A percentile compares a stretch with the other conserved stretches of the same genome.
Evolutionary conservation across 139 green algal species (phyloP).

Genomic region (Auxenochlorella protothecoides): DNA sequence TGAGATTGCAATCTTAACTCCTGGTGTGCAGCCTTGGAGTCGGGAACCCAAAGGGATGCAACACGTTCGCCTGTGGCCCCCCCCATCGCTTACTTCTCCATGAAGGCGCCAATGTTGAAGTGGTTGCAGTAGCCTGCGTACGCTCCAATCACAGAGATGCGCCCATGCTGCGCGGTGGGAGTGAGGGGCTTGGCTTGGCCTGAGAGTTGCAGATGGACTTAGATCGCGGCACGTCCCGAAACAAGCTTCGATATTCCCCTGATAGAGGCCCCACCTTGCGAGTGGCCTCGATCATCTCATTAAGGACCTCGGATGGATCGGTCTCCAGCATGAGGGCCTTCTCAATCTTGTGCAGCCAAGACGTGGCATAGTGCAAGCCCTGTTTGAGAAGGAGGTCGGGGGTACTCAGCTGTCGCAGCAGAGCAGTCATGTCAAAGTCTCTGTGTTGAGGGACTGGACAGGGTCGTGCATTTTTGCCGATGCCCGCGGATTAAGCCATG

Average conservation of each 20-base stretch:
- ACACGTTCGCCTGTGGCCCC: constrained; percentile 5
- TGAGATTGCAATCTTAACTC: not conserved
- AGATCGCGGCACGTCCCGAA: too few relatives aligned
- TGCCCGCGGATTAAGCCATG: too few relatives aligned
- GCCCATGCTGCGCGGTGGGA: constrained; percentile 21
- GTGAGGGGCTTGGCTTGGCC: not conserved
- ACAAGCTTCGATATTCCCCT: too few relatives aligned
- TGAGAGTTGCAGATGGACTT: too few relatives aligned
- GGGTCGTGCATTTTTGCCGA: too few relatives aligned
- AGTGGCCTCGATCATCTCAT: constrained; percentile 52
- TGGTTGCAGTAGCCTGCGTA: constrained; percentile 50
- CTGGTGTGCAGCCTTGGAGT: not conserved
- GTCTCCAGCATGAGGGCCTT: constrained; percentile 50
- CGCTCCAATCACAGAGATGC: constrained; percentile 30
- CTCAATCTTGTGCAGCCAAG: constrained; percentile 34
- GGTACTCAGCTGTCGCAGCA: too few relatives aligned
- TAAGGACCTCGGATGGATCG: constrained; percentile 59
- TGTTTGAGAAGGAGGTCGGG: too few relatives aligned
- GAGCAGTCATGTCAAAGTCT: too few relatives aligned
- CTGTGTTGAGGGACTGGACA: too few relatives aligned
- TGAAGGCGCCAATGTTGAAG: constrained; percentile 68
- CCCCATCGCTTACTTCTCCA: constrained; percentile 58
- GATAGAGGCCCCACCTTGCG: not conserved
- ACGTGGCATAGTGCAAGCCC: constrained; percentile 61
- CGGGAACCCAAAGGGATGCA: not conserved